These are phyloP conservation scores for Aureobasidium sp. DNA, from an alignment of 2,329 filamentous ascomycete genomes.

Conservation along the genomic window DNA sequence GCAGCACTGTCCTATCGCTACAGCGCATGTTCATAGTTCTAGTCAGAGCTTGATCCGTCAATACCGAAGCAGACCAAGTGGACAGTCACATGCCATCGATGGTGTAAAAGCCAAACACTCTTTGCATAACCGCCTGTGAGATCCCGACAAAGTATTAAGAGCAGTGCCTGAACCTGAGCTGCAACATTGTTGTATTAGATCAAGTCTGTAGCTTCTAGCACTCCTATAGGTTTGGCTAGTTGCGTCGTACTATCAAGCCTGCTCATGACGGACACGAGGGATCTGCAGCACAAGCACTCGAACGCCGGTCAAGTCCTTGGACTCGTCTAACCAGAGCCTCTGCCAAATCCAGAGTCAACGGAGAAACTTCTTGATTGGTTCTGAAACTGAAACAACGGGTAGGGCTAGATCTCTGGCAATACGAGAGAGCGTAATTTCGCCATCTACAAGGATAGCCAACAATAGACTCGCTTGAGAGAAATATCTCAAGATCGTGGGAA, in stretches of 20 bases:
- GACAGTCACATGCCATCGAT: not conserved
- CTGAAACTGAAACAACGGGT: not conserved
- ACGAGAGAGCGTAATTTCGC: not conserved
- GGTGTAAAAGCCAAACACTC: not conserved
- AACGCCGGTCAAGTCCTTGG: not conserved
- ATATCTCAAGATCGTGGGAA: not conserved
- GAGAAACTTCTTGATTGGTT: not conserved
- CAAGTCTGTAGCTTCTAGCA: not conserved
- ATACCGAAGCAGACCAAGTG: too few relatives aligned
- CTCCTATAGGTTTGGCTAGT: not conserved
- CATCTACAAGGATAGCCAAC: not conserved
- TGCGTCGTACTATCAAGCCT: not conserved
- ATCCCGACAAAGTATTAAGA: too few relatives aligned
- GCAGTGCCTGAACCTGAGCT: not conserved
- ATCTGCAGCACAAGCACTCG: not conserved
- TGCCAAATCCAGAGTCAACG: not conserved
- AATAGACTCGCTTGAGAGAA: not conserved
- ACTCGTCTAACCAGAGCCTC: not conserved
- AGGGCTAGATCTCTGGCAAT: not conserved
- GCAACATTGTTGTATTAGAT: not conserved
- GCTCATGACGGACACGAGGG: not conserved
- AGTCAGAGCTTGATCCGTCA: too few relatives aligned
- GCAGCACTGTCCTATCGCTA: not conserved
- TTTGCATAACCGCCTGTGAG: not conserved
- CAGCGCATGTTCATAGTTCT: too few relatives aligned